phyloP scores from a whole-genome alignment of 1,284 basidiomycete species.

The Ustilago trichophora region DNA sequence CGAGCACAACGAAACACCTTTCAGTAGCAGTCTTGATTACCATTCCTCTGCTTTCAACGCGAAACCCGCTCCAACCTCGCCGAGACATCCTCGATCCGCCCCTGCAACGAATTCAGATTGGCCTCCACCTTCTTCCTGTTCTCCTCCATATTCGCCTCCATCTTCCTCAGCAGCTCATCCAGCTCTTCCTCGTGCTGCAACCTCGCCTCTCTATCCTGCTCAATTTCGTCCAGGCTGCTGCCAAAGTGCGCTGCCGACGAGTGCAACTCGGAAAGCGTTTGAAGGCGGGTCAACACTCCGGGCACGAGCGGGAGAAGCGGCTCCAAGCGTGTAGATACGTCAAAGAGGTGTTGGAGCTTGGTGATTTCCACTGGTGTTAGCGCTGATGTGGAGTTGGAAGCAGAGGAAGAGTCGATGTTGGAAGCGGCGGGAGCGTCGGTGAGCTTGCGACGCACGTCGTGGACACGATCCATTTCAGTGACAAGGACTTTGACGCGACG shows the following conservation, averaged over 20 bases:
- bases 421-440: constrained; percentile 41
- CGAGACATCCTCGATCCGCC: constrained; percentile 78
- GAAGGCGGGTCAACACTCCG: constrained; percentile 85
- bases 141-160: constrained; percentile 71
- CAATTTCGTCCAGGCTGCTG: constrained; percentile 72
- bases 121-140: constrained; percentile 70
- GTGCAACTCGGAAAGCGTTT: constrained; percentile 84
- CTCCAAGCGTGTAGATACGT: constrained; percentile 81
- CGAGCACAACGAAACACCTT: too few relatives aligned
- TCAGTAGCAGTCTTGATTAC: too few relatives aligned
- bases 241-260: constrained; percentile 79
- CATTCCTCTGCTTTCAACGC: background rate
- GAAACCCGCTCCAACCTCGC: constrained; percentile 70
- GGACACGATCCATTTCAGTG: constrained; percentile 87
- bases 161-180: constrained; percentile 73
- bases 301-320: constrained; percentile 89
- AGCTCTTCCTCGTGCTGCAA: constrained; percentile 76
- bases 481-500: constrained; percentile 90
- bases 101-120: constrained; percentile 73
- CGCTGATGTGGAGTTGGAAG: too few relatives aligned
- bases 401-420: background rate
- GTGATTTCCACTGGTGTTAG: constrained; percentile 34
- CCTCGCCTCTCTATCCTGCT: constrained; percentile 76
- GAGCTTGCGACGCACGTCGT: constrained; percentile 70
- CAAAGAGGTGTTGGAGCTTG: constrained; percentile 69